phyloP scores from a whole-genome alignment of 176 grass and related monocot species.

The Triticum turgidum region DNA sequence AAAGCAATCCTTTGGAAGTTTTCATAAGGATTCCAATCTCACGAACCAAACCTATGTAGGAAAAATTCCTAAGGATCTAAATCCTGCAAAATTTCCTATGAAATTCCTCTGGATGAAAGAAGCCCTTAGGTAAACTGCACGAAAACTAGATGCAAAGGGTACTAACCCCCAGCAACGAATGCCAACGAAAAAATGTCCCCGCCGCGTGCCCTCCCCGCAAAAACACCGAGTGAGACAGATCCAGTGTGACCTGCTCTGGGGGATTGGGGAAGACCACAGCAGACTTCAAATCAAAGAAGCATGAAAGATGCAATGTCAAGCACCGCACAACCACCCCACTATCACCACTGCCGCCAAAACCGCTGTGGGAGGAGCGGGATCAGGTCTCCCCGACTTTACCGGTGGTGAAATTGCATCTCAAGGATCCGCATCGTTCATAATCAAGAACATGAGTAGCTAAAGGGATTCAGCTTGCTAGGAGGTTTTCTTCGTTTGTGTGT shows the following conservation, averaged over 20 bases:
- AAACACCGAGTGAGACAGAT: not conserved
- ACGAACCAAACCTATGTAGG: too few species aligned
- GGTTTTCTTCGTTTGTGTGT: not conserved
- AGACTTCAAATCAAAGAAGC: not conserved
- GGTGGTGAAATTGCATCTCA: not conserved
- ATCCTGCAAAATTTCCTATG: too few species aligned
- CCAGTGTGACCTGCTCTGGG: not conserved
- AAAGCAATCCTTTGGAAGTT: too few species aligned
- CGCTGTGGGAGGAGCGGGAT: not conserved
- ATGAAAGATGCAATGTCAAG: not conserved
- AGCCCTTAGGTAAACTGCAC: not conserved
- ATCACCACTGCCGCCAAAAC: not conserved
- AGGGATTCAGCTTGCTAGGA: not conserved
- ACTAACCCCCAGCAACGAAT: not conserved
- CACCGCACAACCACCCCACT: not conserved
- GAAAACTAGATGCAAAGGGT: not conserved
- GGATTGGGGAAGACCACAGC: not conserved
- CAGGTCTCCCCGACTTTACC: not conserved
- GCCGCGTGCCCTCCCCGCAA: not conserved
- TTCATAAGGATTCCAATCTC: too few species aligned
- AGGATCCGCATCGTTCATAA: not conserved
- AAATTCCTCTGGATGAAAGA: too few species aligned
- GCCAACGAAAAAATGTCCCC: too few species aligned
- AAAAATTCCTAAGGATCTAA: too few species aligned
- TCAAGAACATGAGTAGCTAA: too few species aligned